Evolutionary conservation across 2,329 filamentous ascomycete genomes (phyloP).

Genomic region (Stachybotrys echinatus): DNA sequence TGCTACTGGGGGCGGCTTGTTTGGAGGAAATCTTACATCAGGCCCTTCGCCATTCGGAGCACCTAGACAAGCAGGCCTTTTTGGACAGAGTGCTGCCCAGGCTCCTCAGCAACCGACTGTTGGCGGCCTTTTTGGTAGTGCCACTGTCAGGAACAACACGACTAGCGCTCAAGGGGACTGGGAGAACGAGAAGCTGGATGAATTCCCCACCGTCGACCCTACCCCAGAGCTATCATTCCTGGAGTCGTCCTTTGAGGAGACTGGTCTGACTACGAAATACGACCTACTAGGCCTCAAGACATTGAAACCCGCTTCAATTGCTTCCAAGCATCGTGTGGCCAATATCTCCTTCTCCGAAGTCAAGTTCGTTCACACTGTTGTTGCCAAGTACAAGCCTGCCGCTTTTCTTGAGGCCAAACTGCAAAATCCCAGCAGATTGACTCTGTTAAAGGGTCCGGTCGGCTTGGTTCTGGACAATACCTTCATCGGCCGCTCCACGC

Average conservation of each 20-base stretch:
- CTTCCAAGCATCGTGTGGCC: slow-evolving; percentile 50
- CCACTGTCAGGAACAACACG: neutral
- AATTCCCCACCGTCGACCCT: neutral
- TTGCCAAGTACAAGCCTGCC: slow-evolving; percentile 51
- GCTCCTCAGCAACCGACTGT: neutral
- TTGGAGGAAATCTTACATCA: no score
- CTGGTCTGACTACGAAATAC: slow-evolving; percentile 51
- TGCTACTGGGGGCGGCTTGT: no score
- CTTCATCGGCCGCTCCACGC: slow-evolving; percentile 47
- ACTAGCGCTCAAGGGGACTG: neutral
- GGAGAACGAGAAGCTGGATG: slow-evolving; percentile 4
- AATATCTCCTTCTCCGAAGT: slow-evolving; percentile 41
- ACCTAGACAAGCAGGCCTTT: neutral
- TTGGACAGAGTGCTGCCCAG: neutral
- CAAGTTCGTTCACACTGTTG: slow-evolving; percentile 45
- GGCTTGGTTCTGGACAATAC: slow-evolving; percentile 53
- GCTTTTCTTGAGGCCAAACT: slow-evolving; percentile 52
- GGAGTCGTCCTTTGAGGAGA: slow-evolving; percentile 47
- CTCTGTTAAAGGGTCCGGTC: slow-evolving; percentile 44
- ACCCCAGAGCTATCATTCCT: neutral
- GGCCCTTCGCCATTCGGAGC: no score
- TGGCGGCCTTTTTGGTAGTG: neutral
- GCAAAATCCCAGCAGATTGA: slow-evolving; percentile 45
- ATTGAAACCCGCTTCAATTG: slow-evolving; percentile 38
- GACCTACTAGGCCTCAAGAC: slow-evolving; percentile 50